These are phyloP conservation scores for Claviceps sp. DNA, from an alignment of 2,329 filamentous ascomycete genomes.

Conservation along the genomic window DNA sequence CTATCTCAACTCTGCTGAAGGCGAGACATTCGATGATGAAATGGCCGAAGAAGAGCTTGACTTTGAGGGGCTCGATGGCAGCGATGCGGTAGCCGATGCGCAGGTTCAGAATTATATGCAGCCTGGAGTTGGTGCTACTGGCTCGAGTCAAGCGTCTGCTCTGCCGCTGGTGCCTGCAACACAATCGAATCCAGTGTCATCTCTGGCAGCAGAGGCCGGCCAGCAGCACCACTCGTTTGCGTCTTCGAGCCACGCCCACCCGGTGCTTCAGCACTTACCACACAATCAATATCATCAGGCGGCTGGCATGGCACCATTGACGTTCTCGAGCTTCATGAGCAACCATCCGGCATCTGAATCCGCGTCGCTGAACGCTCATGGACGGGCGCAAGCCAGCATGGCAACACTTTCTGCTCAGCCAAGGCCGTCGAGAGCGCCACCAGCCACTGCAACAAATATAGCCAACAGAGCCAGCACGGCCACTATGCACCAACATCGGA, in stretches of 20 bases:
- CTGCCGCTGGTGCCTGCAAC: conserved; percentile 3
- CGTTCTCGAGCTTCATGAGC: conserved; percentile 17
- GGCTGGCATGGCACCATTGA: conserved; percentile 10
- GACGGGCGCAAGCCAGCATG: conserved; percentile 16
- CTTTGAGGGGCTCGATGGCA: conserved; percentile 26
- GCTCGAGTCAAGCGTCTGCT: background rate
- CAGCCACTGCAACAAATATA: background rate
- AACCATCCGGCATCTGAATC: conserved; percentile 12
- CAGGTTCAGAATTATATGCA: conserved; percentile 14
- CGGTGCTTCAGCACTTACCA: conserved; percentile 9
- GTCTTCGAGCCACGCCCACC: conserved; percentile 9
- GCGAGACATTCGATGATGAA: conserved; percentile 28
- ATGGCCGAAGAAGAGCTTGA: conserved; percentile 32
- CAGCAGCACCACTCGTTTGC: conserved; percentile 13
- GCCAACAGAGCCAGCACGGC: conserved; percentile 22
- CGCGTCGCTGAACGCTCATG: conserved; percentile 10
- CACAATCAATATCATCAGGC: background rate
- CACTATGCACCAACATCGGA: conserved; percentile 17
- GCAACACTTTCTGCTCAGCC: conserved; percentile 15
- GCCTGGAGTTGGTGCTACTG: background rate
- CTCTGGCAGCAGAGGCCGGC: conserved; percentile 13
- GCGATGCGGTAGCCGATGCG: conserved; percentile 24
- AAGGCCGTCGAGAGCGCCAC: conserved; percentile 9
- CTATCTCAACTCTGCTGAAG: conserved; percentile 13
- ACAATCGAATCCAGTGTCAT: conserved; percentile 16